These are phyloP conservation scores for Penicillium ochrochloron DNA, from an alignment of 495 filamentous ascomycete species.

Conservation along the genomic window DNA sequence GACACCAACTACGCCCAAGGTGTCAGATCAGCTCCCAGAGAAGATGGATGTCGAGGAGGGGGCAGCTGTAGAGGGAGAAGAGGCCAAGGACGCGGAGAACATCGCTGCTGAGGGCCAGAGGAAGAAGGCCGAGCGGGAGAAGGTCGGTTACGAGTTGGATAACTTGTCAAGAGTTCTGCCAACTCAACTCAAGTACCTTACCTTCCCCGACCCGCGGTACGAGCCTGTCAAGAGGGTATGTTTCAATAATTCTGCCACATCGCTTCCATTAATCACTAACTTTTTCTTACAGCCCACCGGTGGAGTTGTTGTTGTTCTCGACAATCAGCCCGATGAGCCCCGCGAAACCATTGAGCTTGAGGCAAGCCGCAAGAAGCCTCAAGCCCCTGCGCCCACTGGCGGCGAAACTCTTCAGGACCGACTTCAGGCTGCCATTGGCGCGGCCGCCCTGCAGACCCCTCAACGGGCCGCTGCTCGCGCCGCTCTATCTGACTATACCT, in stretches of 20 bases:
- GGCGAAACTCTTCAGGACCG: constrained; percentile 52
- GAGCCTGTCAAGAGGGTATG: constrained; percentile 94
- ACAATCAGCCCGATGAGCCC: constrained; percentile 77
- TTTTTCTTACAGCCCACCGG: constrained; percentile 73
- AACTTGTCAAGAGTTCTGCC: constrained; percentile 97
- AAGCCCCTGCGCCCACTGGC: constrained; percentile 59
- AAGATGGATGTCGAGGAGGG: constrained; percentile 90
- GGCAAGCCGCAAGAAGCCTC: constrained; percentile 71
- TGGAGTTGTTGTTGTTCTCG: constrained; percentile 87
- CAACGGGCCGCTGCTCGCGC: constrained; percentile 42
- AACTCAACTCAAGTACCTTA: constrained; percentile 92
- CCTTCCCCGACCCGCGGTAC: constrained; percentile 82
- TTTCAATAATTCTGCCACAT: constrained; percentile 22
- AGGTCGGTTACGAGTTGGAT: constrained; percentile 91
- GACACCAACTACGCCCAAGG: constrained; percentile 76
- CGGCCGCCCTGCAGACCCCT: constrained; percentile 44
- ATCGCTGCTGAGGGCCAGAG: constrained; percentile 58
- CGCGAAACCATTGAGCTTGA: constrained; percentile 85
- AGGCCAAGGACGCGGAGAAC: constrained; percentile 69
- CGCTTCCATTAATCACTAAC: constrained; percentile 43
- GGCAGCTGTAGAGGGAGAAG: constrained; percentile 58
- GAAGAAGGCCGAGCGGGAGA: constrained; percentile 95
- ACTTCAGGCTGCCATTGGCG: constrained; percentile 46
- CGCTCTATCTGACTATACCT: constrained; percentile 30
- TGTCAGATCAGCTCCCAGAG: constrained; percentile 64